Percentiles rank a stretch among this genome's conserved stretches.
phyloP scores from a whole-genome alignment of 495 filamentous ascomycete genomes.

The Penicillium cinerascens region DNA sequence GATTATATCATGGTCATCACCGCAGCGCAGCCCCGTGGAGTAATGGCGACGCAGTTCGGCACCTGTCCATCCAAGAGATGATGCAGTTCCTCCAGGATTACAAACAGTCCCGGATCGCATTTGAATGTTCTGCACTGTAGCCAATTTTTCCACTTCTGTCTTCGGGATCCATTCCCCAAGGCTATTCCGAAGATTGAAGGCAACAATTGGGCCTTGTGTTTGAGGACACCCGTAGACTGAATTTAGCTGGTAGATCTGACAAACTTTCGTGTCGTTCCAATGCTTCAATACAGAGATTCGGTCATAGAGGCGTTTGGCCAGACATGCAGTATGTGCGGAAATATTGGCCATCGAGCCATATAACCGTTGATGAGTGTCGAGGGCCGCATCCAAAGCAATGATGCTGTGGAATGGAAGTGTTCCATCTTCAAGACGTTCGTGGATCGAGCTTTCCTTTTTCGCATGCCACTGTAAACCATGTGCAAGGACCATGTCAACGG shows the following conservation, averaged over 20 bases:
- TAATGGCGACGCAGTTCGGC: slow-evolving; percentile 81
- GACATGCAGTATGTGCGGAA: slow-evolving; percentile 67
- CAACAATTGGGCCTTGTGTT: slow-evolving; percentile 72
- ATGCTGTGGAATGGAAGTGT: slow-evolving; percentile 88
- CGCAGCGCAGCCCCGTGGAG: slow-evolving; percentile 73
- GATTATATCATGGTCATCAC: slow-evolving; percentile 75
- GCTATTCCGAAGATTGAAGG: slow-evolving; percentile 74
- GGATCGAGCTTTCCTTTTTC: slow-evolving; percentile 65
- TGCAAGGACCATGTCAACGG: slow-evolving; percentile 72
- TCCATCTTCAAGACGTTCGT: slow-evolving; percentile 84
- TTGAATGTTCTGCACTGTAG: slow-evolving; percentile 72
- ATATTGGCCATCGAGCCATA: slow-evolving; percentile 69
- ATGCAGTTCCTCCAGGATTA: slow-evolving; percentile 83
- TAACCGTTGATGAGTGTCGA: slow-evolving; percentile 63
- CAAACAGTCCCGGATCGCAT: slow-evolving; percentile 83
- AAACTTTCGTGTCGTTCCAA: slow-evolving; percentile 62
- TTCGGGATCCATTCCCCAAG: slow-evolving; percentile 72
- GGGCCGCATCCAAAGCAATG: slow-evolving; percentile 69
- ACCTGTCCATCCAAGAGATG: slow-evolving; percentile 61
- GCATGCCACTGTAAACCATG: slow-evolving; percentile 58
- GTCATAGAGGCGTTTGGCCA: slow-evolving; percentile 57
- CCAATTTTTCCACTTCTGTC: slow-evolving; percentile 79
- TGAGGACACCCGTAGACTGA: slow-evolving; percentile 37
- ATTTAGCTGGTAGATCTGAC: slow-evolving; percentile 58
- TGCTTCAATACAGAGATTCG: slow-evolving; percentile 61